Evolutionary conservation across 176 grass and related monocot species (phyloP).

Genomic region (Rhipidocladum racemiflorum): DNA sequence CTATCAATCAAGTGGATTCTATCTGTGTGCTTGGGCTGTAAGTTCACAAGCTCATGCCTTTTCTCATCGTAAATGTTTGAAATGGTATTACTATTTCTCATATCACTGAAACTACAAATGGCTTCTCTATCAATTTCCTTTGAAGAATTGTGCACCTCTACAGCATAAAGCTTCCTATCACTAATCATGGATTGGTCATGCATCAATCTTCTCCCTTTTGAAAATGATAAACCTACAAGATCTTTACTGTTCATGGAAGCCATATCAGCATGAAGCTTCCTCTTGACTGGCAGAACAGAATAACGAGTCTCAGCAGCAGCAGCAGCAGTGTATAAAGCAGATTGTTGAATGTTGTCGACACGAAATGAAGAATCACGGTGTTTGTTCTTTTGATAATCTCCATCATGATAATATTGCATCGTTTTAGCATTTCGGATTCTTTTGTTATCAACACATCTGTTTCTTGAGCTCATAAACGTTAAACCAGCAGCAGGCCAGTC

Average conservation of each 20-base stretch:
- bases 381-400: constrained; percentile 34
- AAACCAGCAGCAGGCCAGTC: constrained; percentile 33
- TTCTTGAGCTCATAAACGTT: constrained; percentile 30
- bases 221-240: constrained; percentile 21
- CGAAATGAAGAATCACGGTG: constrained; percentile 9
- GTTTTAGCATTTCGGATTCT: constrained; percentile 26
- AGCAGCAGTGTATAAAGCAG: constrained; percentile 9
- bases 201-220: constrained; percentile 44
- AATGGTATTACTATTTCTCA: constrained; percentile 42
- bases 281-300: constrained; percentile 37
- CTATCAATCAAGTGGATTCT: constrained; percentile 52
- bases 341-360: constrained; percentile 18
- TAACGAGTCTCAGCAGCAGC: constrained; percentile 24
- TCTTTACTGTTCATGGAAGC: constrained; percentile 27
- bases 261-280: constrained; percentile 34
- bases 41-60: constrained; percentile 40
- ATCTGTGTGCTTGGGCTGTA: constrained; percentile 36
- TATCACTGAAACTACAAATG: constrained; percentile 32
- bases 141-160: constrained; percentile 2
- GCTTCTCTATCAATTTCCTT: constrained; percentile 38
- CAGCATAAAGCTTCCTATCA: constrained; percentile 40
- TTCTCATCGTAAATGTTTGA: constrained; percentile 43
- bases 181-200: constrained; percentile 29
- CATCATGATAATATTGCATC: constrained; percentile 19
- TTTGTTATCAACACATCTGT: constrained; percentile 26